phyloP scores from a whole-genome alignment of 176 grass and related monocot genomes.

The Hordeum marinum region DNA sequence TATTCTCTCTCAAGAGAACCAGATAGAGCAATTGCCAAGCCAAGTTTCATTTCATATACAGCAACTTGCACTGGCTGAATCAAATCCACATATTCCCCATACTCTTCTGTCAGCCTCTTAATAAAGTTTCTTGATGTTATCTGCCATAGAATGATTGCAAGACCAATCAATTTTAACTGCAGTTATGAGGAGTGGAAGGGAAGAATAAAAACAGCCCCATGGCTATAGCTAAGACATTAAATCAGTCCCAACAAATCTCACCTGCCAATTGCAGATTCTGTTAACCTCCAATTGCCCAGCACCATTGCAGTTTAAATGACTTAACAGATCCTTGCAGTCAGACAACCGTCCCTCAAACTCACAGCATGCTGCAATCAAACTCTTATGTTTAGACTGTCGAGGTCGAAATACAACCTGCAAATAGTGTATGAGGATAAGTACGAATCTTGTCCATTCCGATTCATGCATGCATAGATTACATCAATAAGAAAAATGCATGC shows the following conservation, averaged over 20 bases:
- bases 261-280: conserved; percentile 83
- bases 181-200: background rate
- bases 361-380: conserved; percentile 56
- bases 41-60: conserved; percentile 97
- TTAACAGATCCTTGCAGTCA: conserved; percentile 42
- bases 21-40: conserved; percentile 66
- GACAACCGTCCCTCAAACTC: conserved; percentile 58
- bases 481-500: background rate
- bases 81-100: conserved; percentile 74
- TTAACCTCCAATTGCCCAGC: conserved; percentile 50
- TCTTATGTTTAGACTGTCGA: conserved; percentile 55
- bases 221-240: background rate
- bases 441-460: background rate
- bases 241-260: conserved; percentile 23
- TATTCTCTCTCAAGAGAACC: conserved; percentile 69
- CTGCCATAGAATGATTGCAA: conserved; percentile 26
- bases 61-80: conserved; percentile 94
- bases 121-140: conserved; percentile 67
- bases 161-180: background rate
- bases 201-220: conserved; percentile 6
- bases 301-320: conserved; percentile 34
- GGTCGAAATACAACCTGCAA: conserved; percentile 88
- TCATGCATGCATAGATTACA: background rate
- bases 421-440: background rate
- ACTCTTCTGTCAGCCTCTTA: conserved; percentile 74